Percentiles rank a stretch among this genome's conserved stretches.
Evolutionary conservation across 768 basidiomycete species (phyloP).

Genomic region (Termitomyces bulborhizus): DNA sequence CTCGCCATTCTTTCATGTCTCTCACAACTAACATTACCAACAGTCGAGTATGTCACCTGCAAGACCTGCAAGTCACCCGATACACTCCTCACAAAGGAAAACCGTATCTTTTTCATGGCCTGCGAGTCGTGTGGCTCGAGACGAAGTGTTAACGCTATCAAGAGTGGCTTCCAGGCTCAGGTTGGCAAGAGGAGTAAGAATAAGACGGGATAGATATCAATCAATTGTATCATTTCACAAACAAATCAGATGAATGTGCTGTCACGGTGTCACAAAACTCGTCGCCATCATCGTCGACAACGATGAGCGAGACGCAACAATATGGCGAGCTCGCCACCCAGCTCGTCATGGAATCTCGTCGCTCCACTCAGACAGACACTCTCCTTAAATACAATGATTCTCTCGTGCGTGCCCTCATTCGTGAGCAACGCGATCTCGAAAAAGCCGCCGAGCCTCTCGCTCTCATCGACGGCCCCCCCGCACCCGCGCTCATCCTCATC

Average conservation of each 20-base stretch:
- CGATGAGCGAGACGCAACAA: slow-evolving; percentile 54
- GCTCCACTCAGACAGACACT: slow-evolving; percentile 78
- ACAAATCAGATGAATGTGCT: too few relatives aligned
- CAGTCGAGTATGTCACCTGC: slow-evolving; percentile 98
- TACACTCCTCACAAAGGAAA: slow-evolving; percentile 94
- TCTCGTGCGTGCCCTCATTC: slow-evolving; percentile 78
- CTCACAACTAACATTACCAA: not conserved
- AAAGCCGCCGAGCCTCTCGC: slow-evolving; percentile 37
- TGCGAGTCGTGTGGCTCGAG: slow-evolving; percentile 89
- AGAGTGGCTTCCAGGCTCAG: slow-evolving; percentile 98
- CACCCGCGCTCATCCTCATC: slow-evolving; percentile 70
- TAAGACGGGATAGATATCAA: slow-evolving; percentile 26
- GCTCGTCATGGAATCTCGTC: slow-evolving; percentile 79
- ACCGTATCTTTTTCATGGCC: slow-evolving; percentile 97
- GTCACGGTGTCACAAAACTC: slow-evolving; percentile 2
- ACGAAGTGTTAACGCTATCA: slow-evolving; percentile 93
- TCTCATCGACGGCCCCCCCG: slow-evolving; percentile 34
- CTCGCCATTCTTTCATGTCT: not conserved
- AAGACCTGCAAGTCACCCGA: slow-evolving; percentile 99
- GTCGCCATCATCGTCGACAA: slow-evolving; percentile 5
- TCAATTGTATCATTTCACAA: not conserved
- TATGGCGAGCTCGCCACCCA: slow-evolving; percentile 84
- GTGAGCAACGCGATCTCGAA: slow-evolving; percentile 90
- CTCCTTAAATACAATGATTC: slow-evolving; percentile 90
- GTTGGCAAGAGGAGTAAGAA: slow-evolving; percentile 85